Conservation (phyloP, 495 filamentous ascomycete genomes). For the Lentithecium fluviatile region DNA sequence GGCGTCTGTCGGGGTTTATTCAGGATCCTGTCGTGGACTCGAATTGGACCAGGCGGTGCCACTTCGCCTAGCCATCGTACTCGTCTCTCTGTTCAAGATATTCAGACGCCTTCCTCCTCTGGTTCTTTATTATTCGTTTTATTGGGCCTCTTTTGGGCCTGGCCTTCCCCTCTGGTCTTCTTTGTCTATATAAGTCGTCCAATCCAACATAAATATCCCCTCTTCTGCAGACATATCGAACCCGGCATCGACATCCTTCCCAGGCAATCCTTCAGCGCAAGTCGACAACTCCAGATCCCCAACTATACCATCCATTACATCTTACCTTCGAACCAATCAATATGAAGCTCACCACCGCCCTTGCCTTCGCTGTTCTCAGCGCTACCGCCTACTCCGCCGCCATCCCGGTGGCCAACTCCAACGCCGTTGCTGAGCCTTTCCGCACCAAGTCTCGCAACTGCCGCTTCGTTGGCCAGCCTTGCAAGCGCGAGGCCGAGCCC, state of each 20-base stretch:
- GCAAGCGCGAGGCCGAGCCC: too few species aligned
- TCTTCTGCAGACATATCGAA: constrained; percentile 2
- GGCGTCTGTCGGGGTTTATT: too few species aligned
- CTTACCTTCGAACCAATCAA: constrained; percentile 22
- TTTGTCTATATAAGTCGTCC: constrained; percentile 1
- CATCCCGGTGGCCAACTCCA: constrained; percentile 9
- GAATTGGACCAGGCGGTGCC: too few species aligned
- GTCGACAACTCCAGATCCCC: neutral
- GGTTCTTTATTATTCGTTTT: constrained; percentile 22
- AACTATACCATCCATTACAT: constrained; percentile 17
- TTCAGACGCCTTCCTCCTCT: neutral
- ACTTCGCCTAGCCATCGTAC: neutral
- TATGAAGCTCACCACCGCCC: constrained; percentile 53
- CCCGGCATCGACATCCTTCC: neutral
- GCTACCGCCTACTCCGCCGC: constrained; percentile 35
- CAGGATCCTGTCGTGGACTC: neutral
- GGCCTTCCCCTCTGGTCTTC: neutral
- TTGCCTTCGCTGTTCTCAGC: constrained; percentile 44
- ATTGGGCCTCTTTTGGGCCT: neutral
- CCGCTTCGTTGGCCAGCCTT: constrained; percentile 19
- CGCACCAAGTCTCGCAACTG: constrained; percentile 17
- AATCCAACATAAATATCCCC: constrained; percentile 19
- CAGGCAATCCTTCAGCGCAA: constrained; percentile 6
- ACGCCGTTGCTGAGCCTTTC: neutral
- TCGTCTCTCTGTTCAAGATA: constrained; percentile 1